These are phyloP conservation scores for Pythium periplocum DNA, from an alignment of 352 stramenopile species.

Conservation along the genomic window DNA sequence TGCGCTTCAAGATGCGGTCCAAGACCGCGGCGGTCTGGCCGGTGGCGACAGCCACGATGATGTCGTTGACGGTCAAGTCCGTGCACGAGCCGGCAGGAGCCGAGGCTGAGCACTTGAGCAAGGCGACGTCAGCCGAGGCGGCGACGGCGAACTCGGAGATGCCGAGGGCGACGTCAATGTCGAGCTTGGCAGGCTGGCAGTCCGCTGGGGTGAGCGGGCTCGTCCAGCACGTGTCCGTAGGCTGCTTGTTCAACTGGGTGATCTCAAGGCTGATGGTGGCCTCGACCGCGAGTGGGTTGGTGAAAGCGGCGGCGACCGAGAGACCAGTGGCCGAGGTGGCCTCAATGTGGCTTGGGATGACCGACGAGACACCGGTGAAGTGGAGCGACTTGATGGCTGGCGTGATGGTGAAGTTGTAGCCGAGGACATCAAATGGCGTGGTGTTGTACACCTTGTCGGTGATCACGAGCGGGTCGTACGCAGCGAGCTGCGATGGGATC, in stretches of 20 bases:
- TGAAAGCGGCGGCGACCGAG: conserved; percentile 37
- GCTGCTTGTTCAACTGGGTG: conserved; percentile 49
- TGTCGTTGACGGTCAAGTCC: conserved; percentile 39
- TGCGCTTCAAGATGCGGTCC: conserved; percentile 25
- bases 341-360: conserved; percentile 41
- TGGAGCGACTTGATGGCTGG: conserved; percentile 44
- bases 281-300: conserved; percentile 26
- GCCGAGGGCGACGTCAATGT: conserved; percentile 31
- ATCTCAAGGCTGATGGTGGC: conserved; percentile 41
- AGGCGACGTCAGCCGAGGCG: conserved; percentile 27
- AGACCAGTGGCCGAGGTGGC: conserved; percentile 33
- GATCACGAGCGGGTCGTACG: conserved; percentile 31
- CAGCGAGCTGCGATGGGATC: conserved; percentile 19
- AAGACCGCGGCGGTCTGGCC: conserved; percentile 22
- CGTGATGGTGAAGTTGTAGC: conserved; percentile 43
- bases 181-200: conserved; percentile 32
- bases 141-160: conserved; percentile 29
- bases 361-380: conserved; percentile 32
- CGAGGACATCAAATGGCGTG: conserved; percentile 41
- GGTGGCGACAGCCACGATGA: conserved; percentile 28
- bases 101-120: conserved; percentile 30
- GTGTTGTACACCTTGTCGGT: conserved; percentile 32
- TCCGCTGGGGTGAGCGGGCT: conserved; percentile 35
- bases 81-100: conserved; percentile 35
- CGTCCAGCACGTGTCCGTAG: conserved; percentile 59